Evolutionary conservation across 768 basidiomycete species (phyloP).

Genomic region (Boletus rex-veris): DNA sequence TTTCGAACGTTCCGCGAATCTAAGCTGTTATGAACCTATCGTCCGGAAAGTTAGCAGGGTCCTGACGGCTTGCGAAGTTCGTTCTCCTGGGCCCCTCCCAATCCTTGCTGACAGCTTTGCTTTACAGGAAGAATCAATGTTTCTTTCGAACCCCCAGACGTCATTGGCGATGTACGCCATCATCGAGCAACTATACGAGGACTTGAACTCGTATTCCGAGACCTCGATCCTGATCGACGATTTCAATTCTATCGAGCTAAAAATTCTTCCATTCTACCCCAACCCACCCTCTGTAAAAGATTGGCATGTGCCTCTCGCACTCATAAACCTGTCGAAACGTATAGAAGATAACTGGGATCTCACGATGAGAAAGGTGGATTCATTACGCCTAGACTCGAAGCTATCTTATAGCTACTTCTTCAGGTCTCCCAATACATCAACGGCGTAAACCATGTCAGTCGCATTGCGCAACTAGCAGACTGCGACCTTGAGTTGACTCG

Average conservation of each 20-base stretch:
- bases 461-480: conserved; percentile 88
- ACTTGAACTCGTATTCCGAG: conserved; percentile 96
- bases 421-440: conserved; percentile 77
- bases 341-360: conserved; percentile 95
- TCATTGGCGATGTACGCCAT: conserved; percentile 73
- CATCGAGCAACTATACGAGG: conserved; percentile 94
- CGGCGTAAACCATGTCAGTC: conserved; percentile 86
- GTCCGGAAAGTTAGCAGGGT: conserved; percentile 94
- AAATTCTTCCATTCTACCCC: conserved; percentile 95
- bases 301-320: conserved; percentile 92
- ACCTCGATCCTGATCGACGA: conserved; percentile 88
- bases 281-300: conserved; percentile 88
- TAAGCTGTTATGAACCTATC: conserved; percentile 94
- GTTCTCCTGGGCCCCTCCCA: conserved; percentile 21
- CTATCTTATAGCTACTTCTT: neutral
- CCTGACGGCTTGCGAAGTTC: conserved; percentile 82
- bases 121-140: conserved; percentile 78
- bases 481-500: conserved; percentile 81
- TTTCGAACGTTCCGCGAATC: conserved; percentile 84
- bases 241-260: conserved; percentile 93
- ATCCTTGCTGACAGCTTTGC: conserved; percentile 2
- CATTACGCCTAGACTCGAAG: neutral
- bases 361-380: conserved; percentile 80
- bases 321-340: conserved; percentile 78
- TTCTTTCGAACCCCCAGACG: conserved; percentile 72